These are phyloP conservation scores for Tulasnella sp. DNA, from an alignment of 768 basidiomycete genomes.

Conservation along the genomic window DNA sequence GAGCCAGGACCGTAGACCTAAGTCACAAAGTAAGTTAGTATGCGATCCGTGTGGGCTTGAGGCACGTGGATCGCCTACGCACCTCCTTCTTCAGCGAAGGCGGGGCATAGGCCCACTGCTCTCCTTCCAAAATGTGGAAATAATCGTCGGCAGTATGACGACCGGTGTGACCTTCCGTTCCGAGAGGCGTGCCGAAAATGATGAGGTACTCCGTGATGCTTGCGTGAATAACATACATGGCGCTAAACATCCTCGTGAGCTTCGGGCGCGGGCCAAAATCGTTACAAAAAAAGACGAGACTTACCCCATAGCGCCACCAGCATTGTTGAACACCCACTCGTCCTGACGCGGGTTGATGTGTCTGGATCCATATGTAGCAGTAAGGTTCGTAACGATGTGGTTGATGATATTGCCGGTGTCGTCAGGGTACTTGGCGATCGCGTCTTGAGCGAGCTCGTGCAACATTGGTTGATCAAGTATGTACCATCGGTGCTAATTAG, in stretches of 20 bases:
- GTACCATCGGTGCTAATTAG: constrained; percentile 67
- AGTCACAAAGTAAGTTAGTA: background rate
- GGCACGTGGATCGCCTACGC: constrained; percentile 12
- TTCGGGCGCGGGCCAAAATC: background rate
- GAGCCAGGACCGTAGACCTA: constrained; percentile 63
- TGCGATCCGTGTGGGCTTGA: no score
- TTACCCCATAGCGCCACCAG: constrained; percentile 89
- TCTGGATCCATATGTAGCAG: constrained; percentile 50
- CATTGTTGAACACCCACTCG: constrained; percentile 96
- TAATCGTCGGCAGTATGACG: constrained; percentile 96
- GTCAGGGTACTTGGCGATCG: constrained; percentile 53
- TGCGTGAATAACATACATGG: constrained; percentile 96
- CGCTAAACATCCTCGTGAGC: constrained; percentile 23
- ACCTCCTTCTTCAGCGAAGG: constrained; percentile 76
- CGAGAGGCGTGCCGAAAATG: constrained; percentile 91
- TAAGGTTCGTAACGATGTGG: constrained; percentile 74
- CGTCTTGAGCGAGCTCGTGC: constrained; percentile 61
- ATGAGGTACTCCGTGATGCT: constrained; percentile 95
- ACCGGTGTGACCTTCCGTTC: constrained; percentile 93
- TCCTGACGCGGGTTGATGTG: constrained; percentile 41
- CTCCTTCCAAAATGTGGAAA: constrained; percentile 88
- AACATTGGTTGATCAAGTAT: constrained; percentile 63
- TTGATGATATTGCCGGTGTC: constrained; percentile 63
- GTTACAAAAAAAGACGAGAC: background rate
- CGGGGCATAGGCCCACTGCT: constrained; percentile 86